These are phyloP conservation scores for Lactarius deliciosus DNA, from an alignment of 768 basidiomycete species.

Conservation along the genomic window DNA sequence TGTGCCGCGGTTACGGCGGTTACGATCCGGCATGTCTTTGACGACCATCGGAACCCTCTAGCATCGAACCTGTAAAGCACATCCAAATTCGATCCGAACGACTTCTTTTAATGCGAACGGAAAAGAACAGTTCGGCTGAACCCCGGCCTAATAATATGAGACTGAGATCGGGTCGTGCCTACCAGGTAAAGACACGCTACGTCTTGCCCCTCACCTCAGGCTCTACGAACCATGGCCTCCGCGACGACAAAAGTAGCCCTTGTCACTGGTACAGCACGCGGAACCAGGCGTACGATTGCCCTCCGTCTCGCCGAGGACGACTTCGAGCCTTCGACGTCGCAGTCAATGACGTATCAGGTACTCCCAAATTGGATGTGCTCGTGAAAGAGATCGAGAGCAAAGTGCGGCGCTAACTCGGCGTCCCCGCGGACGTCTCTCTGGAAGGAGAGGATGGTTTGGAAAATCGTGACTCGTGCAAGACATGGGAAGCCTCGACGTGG, in stretches of 20 bases:
- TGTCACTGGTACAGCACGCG: constrained; percentile 30
- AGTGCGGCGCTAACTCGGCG: constrained; percentile 14
- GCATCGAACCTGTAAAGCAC: too few species aligned
- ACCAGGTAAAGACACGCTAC: neutral
- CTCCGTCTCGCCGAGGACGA: constrained; percentile 31
- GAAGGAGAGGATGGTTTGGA: constrained; percentile 18
- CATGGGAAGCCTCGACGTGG: constrained; percentile 26
- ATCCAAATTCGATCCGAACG: too few species aligned
- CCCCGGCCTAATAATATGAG: too few species aligned
- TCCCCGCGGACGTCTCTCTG: constrained; percentile 20
- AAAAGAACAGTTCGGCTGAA: too few species aligned
- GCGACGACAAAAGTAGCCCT: constrained; percentile 24
- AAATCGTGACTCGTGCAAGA: constrained; percentile 14
- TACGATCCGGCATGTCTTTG: too few species aligned
- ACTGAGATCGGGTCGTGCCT: too few species aligned
- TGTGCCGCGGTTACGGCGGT: too few species aligned
- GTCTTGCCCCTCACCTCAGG: neutral
- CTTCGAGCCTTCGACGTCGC: constrained; percentile 28
- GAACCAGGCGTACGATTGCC: constrained; percentile 29
- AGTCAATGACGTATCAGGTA: constrained; percentile 27
- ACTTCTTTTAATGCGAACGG: too few species aligned
- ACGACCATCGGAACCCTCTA: too few species aligned
- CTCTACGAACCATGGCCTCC: neutral
- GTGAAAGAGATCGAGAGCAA: constrained; percentile 14
- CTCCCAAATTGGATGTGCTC: constrained; percentile 1